phyloP scores from a whole-genome alignment of 2,329 filamentous ascomycete species.

The Parascedosporium putredinis region DNA sequence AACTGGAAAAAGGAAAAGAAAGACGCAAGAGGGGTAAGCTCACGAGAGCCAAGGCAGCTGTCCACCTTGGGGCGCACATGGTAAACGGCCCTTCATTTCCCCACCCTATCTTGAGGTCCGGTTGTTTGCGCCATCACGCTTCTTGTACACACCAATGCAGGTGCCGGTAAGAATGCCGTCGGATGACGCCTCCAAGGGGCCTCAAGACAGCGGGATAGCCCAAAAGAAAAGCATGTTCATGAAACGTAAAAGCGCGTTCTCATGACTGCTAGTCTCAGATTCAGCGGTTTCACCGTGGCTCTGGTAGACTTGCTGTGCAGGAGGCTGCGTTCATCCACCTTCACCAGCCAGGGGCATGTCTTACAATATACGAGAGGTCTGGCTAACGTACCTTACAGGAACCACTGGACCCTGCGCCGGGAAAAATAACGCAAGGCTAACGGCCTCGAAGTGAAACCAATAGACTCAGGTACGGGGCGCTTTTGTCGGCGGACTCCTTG shows the following conservation, averaged over 20 bases:
- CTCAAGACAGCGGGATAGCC: background rate
- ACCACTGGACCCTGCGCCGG: background rate
- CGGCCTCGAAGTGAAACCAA: background rate
- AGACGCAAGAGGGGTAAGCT: no score
- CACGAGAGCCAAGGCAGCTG: no score
- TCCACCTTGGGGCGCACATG: no score
- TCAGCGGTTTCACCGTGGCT: background rate
- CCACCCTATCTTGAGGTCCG: background rate
- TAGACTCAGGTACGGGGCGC: background rate
- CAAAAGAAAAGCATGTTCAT: background rate
- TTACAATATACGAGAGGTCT: background rate
- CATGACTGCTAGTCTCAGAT: constrained; percentile 1
- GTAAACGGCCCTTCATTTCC: no score
- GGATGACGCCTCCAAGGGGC: background rate
- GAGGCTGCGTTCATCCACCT: background rate
- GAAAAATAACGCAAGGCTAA: background rate
- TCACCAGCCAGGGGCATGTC: background rate
- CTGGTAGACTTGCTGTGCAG: background rate
- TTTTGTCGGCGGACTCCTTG: no score
- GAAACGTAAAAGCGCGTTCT: background rate
- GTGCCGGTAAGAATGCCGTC: background rate
- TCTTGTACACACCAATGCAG: background rate
- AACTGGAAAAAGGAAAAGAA: no score
- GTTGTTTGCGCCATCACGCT: background rate
- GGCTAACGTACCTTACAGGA: background rate